These are phyloP conservation scores for Tagetes erecta DNA, from an alignment of 129 eudicot species.

Conservation along the genomic window DNA sequence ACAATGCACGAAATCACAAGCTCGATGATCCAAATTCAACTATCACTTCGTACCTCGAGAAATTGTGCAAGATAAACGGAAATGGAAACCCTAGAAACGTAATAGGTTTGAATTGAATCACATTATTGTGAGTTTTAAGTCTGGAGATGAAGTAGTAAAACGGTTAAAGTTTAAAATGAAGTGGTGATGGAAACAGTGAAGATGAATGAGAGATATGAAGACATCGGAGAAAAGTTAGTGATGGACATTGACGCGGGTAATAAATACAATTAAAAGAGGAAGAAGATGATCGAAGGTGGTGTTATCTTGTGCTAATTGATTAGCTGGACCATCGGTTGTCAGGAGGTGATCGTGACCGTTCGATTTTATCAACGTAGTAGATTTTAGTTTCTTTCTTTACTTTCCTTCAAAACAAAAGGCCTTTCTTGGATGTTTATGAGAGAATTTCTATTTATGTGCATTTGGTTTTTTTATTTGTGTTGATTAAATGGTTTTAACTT, in stretches of 20 bases:
- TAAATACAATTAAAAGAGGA: conserved; percentile 36
- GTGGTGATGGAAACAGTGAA: background rate
- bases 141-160: background rate
- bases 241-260: conserved; percentile 41
- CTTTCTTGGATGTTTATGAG: conserved; percentile 33
- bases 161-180: conserved; percentile 13
- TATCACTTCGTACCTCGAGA: no score
- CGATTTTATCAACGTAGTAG: conserved; percentile 11
- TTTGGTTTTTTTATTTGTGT: background rate
- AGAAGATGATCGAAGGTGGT: conserved; percentile 28
- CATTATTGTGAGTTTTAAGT: conserved; percentile 19
- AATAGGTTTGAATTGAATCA: background rate
- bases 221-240: conserved; percentile 23
- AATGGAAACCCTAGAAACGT: conserved; percentile 31
- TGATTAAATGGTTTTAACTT: background rate
- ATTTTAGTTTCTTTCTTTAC: background rate
- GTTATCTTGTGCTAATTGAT: conserved; percentile 10
- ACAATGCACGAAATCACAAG: background rate
- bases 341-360: conserved; percentile 32
- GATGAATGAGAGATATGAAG: conserved; percentile 17
- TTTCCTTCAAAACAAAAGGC: conserved; percentile 27
- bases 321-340: conserved; percentile 39
- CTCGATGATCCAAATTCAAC: conserved; percentile 10
- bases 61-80: background rate
- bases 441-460: conserved; percentile 30